Percentiles rank a stretch among this genome's conserved stretches.
These are phyloP conservation scores for Candida frijolesensis DNA, from an alignment of 1,139 yeast genomes.

Conservation along the genomic window DNA sequence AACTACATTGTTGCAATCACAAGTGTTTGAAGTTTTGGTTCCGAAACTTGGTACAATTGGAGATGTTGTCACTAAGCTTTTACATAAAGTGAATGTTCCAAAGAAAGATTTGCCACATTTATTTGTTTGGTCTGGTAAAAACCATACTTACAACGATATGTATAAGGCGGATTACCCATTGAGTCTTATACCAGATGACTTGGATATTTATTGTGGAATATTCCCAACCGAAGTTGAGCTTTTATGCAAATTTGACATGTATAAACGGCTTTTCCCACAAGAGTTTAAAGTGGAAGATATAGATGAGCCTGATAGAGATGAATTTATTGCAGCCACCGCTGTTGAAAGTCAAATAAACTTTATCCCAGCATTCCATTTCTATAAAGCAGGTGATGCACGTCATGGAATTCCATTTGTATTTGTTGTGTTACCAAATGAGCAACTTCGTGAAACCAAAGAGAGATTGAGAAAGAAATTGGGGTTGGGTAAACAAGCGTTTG, in stretches of 20 bases:
- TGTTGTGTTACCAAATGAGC: constrained; percentile 65
- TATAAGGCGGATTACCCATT: constrained; percentile 40
- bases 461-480: constrained; percentile 74
- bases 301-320: constrained; percentile 28
- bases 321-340: constrained; percentile 29
- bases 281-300: constrained; percentile 6
- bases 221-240: constrained; percentile 50
- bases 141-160: constrained; percentile 41
- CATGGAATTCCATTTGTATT: constrained; percentile 93
- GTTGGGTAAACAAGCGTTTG: constrained; percentile 76
- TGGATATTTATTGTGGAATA: constrained; percentile 44
- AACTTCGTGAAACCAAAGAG: constrained; percentile 60
- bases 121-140: constrained; percentile 59
- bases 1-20: constrained; percentile 62
- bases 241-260: constrained; percentile 40
- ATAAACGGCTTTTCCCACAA: constrained; percentile 28
- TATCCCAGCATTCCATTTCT: constrained; percentile 66
- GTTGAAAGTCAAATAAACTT: constrained; percentile 44
- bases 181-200: constrained; percentile 34
- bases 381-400: constrained; percentile 64
- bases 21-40: constrained; percentile 68
- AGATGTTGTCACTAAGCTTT: constrained; percentile 59
- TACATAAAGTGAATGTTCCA: constrained; percentile 55
- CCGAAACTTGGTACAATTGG: constrained; percentile 59
- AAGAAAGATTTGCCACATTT: constrained; percentile 52